Base-by-base conservation (phyloP, 78 protist species). In the Dictyostelium intermedium region DNA sequence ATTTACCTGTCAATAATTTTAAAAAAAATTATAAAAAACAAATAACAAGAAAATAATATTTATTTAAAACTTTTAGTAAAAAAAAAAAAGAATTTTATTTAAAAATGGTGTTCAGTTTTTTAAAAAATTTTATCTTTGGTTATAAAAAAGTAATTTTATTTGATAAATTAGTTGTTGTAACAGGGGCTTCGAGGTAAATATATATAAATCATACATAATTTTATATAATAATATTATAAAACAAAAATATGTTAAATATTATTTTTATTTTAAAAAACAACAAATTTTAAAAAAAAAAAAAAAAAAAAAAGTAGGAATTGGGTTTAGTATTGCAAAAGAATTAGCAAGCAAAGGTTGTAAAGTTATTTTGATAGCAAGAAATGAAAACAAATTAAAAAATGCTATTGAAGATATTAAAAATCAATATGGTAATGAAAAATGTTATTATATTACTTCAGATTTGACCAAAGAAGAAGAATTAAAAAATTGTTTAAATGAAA, bases 121-220 rank as follows among this genome's bases (percentile, higher is more conserved):
- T 56, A 20, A 56, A 56, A 56, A 56, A 56, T 20, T 56, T 56
- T 5, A 20, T 56, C 1, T 56, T 56, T 56, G 3, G 66, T 20
- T 20, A 20, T 16, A 16, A 50, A 14, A 56, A 16, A 56, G 20
- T 56, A 1, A 20, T 14, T 5, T 56, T 56, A 56, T 56, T 18
- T 20, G 27, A 73, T 37, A 79, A 87, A 43, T 9, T 87, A 9
- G 82, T 74, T 1, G 32, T 87, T 25, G 85, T 87, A 3, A 87
- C 93, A 25, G 93, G 93, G 43, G 93, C 93, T 13, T 87, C 93
- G 25, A 72, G 79, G 79, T 70, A 69, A 69, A 39, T 2, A 39
- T n/a, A n/a, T n/a, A 39, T 39, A 39, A 39, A 39, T n/a, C n/a
- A n/a, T n/a, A n/a, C n/a, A n/a, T n/a, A 39, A 39, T 39, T 39